Conservation (phyloP, 495 filamentous ascomycete genomes). For the Daldinia vernicosa region DNA sequence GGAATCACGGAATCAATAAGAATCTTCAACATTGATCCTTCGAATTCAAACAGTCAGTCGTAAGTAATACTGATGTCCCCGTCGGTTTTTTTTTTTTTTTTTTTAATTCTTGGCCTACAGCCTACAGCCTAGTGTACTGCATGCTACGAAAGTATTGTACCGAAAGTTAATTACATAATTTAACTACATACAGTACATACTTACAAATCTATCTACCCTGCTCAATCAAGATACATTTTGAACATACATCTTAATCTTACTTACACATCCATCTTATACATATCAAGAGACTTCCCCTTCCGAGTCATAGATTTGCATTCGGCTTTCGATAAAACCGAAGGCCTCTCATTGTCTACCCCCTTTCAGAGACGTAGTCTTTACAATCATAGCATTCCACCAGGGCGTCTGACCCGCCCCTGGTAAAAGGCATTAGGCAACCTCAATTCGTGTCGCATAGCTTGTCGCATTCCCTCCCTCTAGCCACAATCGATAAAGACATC, state of each 20-base stretch:
- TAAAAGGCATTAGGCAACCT: conserved; percentile 20
- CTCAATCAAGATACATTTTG: too few species aligned
- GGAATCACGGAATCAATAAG: neutral
- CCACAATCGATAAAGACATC: conserved; percentile 6
- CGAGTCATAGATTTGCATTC: neutral
- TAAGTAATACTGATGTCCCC: too few species aligned
- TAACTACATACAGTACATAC: neutral
- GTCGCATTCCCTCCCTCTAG: conserved; percentile 7
- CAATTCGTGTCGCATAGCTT: conserved; percentile 13
- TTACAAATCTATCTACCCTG: too few species aligned
- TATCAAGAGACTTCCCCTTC: neutral
- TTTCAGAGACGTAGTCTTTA: neutral
- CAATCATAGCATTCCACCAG: neutral
- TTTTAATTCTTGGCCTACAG: neutral
- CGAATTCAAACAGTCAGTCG: neutral
- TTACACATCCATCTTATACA: too few species aligned
- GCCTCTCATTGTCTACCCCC: neutral
- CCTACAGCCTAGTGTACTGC: neutral
- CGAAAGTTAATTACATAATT: neutral
- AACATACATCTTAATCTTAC: neutral
- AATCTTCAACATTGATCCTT: neutral
- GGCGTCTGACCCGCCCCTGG: neutral
- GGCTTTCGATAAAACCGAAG: neutral
- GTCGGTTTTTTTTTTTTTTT: too few species aligned
- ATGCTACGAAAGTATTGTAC: neutral